Evolutionary conservation across 441 rosid species (phyloP), one percentile per base, ranked within the genome.

Genomic region (Gossypium schwendimanii): DNA sequence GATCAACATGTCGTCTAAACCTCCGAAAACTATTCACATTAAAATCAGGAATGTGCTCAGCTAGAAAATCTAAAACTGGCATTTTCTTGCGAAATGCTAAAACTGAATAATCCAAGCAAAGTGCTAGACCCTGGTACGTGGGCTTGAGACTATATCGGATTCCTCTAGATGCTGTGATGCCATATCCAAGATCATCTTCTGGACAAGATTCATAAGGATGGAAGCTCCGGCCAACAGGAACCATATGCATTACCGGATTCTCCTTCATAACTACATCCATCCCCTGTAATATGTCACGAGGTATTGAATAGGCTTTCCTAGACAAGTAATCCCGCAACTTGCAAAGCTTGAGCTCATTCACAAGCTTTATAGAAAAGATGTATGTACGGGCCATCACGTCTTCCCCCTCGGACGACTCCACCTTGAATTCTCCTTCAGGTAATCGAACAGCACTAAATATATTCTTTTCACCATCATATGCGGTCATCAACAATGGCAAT

Each of bases 211-310:
- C 70, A 49, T 8, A 4, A 14, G 79, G 72, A 71, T 81, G 85
- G 55, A 87, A 87, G 63, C 78, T 75, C 6, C 84, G 84, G 45
- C 88, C 89, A 11, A 62, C 71, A 3, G 89, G 76, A 20, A 91
- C 77, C 98, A 91, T 94, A 61, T 63, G 75, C 77, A 77, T 82
- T 4, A 83, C 69, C 2, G 97, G 91, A 74, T 94, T 88, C 86
- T 94, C 98, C 80, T 94, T 94, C 96, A 94, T 85, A 65, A 92
- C 94, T 1, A 92, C 81, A 82, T 94, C 97, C 92, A 94, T 61
- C 17, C 93, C 98, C 77, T 90, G 98, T 82, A 89, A 71, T 23
- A 92, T 84, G 58, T 92, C 95, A 31, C 97, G 93, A 8, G 97
- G 96, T 2, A 80, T 63, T 0, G 81, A 63, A 31, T 69, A 55